Base-by-base conservation (phyloP, 2,329 filamentous ascomycete genomes). In the Clathrospora elynae region DNA sequence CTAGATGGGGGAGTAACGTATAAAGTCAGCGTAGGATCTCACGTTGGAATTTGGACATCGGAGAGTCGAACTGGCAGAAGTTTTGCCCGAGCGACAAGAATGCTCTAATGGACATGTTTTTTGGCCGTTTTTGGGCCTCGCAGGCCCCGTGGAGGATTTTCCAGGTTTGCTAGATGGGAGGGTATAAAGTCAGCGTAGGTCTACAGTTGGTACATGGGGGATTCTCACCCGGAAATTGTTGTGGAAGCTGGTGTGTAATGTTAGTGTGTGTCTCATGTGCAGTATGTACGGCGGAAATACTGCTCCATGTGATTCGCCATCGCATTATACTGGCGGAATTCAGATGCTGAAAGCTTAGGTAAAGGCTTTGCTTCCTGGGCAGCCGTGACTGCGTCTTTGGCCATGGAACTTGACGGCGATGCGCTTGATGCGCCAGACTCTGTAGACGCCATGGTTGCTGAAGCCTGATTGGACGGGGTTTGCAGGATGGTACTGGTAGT, bases 221-320 rank as follows among this genome's bases (percentile, higher is more conserved):
- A n/a, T n/a, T n/a, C n/a, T n/a, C 29, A 54, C 37, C 3, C 62
- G 59, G 42, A 66, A 68, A 48, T 63, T 56, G n/a, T 49, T 58
- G 49, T 61, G 48, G 71, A 85, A 90, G 49, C n/a, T n/a, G n/a
- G n/a, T n/a, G n/a, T n/a, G n/a, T n/a, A n/a, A n/a, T n/a, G n/a
- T n/a, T n/a, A n/a, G n/a, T n/a, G n/a, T n/a, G n/a, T n/a, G n/a
- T n/a, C n/a, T n/a, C n/a, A n/a, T n/a, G n/a, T n/a, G n/a, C n/a
- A n/a, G n/a, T n/a, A n/a, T n/a, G n/a, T n/a, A n/a, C n/a, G n/a
- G n/a, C n/a, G n/a, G n/a, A n/a, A n/a, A n/a, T n/a, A n/a, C n/a
- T 79, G 73, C 30, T 91, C 80, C 88, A 91, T 91, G 51, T 81
- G 78, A 42, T 87, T 86, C 0, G 87, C 84, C 61, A 90, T 73